Evolutionary conservation across 768 basidiomycete genomes (phyloP).

Genomic region (Daedaleopsis sinensis): DNA sequence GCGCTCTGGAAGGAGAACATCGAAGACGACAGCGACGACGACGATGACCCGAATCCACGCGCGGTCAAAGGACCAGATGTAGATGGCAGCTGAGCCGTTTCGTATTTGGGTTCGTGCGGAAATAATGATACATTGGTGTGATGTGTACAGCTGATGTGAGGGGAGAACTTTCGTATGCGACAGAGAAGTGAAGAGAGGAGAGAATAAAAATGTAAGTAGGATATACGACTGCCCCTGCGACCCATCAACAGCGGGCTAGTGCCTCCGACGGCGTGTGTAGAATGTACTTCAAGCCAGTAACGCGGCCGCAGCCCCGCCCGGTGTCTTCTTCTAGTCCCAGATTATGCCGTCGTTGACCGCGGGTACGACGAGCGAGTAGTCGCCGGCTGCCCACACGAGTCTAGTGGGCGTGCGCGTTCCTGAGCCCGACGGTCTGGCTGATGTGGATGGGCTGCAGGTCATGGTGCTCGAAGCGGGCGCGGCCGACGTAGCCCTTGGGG

Average conservation of each 20-base stretch:
- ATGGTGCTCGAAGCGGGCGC: conserved; percentile 19
- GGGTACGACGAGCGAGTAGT: conserved; percentile 17
- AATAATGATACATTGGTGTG: conserved; percentile 10
- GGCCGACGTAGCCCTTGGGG: conserved; percentile 25
- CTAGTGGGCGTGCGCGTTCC: conserved; percentile 5
- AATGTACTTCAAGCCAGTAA: neutral
- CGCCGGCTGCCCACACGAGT: conserved; percentile 1
- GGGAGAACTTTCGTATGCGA: neutral
- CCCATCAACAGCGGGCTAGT: neutral
- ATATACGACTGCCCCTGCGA: neutral
- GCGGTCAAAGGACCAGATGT: neutral
- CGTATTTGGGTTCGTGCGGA: neutral
- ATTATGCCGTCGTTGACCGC: conserved; percentile 20
- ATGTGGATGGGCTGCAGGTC: conserved; percentile 16
- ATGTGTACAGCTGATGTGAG: conserved; percentile 11
- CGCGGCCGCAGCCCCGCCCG: neutral
- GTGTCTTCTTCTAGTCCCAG: conserved; percentile 12
- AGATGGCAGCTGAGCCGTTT: conserved; percentile 17
- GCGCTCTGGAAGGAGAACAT: conserved; percentile 69
- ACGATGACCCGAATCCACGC: neutral
- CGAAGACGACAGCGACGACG: conserved; percentile 46
- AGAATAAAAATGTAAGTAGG: no score
- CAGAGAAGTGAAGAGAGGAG: neutral
- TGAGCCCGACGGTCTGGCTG: conserved; percentile 6
- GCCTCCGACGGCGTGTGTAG: neutral